These are phyloP conservation scores for Scheffersomyces cryptocercus DNA, from an alignment of 1,139 yeast genomes.

Conservation along the genomic window DNA sequence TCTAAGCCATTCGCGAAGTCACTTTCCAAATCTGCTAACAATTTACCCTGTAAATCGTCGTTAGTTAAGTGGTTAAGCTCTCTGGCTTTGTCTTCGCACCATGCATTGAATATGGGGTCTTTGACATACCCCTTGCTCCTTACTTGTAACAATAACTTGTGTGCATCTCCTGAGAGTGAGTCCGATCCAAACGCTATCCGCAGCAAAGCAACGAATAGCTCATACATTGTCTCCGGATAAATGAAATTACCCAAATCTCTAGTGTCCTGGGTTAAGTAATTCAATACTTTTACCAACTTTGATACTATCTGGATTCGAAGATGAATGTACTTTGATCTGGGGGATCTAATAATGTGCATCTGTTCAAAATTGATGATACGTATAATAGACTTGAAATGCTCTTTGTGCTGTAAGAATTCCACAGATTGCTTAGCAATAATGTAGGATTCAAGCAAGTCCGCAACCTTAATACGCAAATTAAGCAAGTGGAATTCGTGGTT, in stretches of 20 bases:
- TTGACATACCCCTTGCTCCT: slow-evolving; percentile 23
- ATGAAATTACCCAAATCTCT: slow-evolving; percentile 33
- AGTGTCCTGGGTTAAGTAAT: slow-evolving; percentile 34
- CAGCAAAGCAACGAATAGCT: slow-evolving; percentile 52
- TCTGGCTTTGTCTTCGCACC: slow-evolving; percentile 44
- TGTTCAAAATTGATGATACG: slow-evolving; percentile 55
- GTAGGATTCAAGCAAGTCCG: slow-evolving; percentile 46
- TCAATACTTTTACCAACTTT: slow-evolving; percentile 31
- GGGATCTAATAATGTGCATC: slow-evolving; percentile 44
- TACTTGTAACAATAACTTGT: slow-evolving; percentile 28
- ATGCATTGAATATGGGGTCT: slow-evolving; percentile 38
- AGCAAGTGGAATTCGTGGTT: slow-evolving; percentile 48
- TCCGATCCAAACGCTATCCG: slow-evolving; percentile 59
- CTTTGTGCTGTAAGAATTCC: slow-evolving; percentile 34
- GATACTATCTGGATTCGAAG: slow-evolving; percentile 46
- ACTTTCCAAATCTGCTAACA: slow-evolving; percentile 35
- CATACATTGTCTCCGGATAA: slow-evolving; percentile 47
- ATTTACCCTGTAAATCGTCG: slow-evolving; percentile 13
- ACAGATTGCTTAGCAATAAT: slow-evolving; percentile 33
- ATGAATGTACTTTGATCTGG: slow-evolving; percentile 45
- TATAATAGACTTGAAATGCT: slow-evolving; percentile 44
- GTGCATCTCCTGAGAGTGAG: slow-evolving; percentile 38
- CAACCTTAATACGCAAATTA: slow-evolving; percentile 39
- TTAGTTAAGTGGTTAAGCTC: slow-evolving; percentile 35
- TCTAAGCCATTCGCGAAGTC: slow-evolving; percentile 60